phyloP scores from a whole-genome alignment of 805 yeast species.

The Cyberlindnera lachancei region DNA sequence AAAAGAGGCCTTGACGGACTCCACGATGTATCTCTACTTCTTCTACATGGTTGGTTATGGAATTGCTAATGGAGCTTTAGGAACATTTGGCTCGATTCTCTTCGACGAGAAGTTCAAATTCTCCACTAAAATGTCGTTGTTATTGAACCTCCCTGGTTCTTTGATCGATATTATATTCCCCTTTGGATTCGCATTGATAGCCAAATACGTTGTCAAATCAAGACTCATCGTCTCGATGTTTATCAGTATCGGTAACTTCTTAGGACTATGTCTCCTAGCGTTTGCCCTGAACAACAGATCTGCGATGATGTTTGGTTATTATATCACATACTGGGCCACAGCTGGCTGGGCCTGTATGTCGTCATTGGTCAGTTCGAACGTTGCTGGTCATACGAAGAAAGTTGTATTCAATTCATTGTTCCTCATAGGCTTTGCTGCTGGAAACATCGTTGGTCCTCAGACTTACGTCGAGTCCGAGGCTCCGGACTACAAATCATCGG shows the following conservation, averaged over 20 bases:
- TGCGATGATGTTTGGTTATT: slow-evolving; percentile 26
- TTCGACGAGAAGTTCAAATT: slow-evolving; percentile 17
- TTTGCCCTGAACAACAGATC: slow-evolving; percentile 22
- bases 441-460: no score
- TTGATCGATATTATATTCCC: slow-evolving; percentile 24
- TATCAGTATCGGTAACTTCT: slow-evolving; percentile 2
- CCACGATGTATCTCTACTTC: slow-evolving; percentile 41
- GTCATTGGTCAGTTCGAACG: slow-evolving; percentile 19
- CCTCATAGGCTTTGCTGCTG: no score
- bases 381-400: no score
- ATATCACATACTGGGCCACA: slow-evolving; percentile 21
- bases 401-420: no score
- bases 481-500: slow-evolving; percentile 38
- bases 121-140: slow-evolving; percentile 23
- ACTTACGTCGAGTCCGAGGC: slow-evolving; percentile 49
- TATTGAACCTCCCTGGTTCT: slow-evolving; percentile 30
- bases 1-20: slow-evolving; percentile 41
- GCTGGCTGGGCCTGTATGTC: slow-evolving; percentile 9
- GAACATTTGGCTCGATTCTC: slow-evolving; percentile 14
- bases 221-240: slow-evolving; percentile 4
- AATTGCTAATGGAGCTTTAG: slow-evolving; percentile 45
- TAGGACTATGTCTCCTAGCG: slow-evolving; percentile 26
- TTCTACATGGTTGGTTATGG: slow-evolving; percentile 31
- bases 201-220: slow-evolving; percentile 8
- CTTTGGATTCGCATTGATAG: slow-evolving; percentile 3